Base-by-base conservation (phyloP, 1,284 basidiomycete species). In the Ganoderma lingzhi region DNA sequence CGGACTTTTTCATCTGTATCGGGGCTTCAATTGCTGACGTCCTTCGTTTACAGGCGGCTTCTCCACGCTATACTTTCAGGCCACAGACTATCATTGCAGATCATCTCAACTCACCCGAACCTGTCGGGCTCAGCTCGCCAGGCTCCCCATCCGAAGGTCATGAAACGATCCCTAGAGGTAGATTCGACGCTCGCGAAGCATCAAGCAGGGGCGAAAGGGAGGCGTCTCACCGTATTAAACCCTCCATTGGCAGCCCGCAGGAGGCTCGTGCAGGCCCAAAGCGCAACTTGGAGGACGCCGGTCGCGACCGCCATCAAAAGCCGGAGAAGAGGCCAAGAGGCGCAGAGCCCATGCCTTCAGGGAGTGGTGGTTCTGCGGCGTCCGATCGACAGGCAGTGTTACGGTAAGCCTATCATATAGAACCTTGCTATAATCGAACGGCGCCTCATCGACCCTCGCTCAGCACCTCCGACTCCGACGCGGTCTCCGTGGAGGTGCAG, bases 241-340 rank as follows among this genome's bases (percentile, higher is more conserved):
- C 32, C 9, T 8, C 44, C 32, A 9, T 9, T 44, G 30, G 51
- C 35, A 6, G 19, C 30, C 14, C 30, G 8, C 62, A 3, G 9
- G 48, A 39, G n/a, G 12, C 32, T 23, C 48, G 30, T n/a, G 19
- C 62, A 3, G 19, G 42, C 17, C 28, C 28, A 30, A 64, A 65
- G 28, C 60, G 37, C 60, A 62, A 56, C 60, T 28, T 37, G 30
- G 60, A 66, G 17, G 28, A 23, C 30, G 8, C 60, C 51, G 59
- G 65, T 12, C 14, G 45, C 51, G 37, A 39, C 23, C 39, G 62
- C 28, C 4, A 55, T 35, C 60, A 32, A 32, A 53, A 58, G 39
- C 48, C 48, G 39, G 37, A 35, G 51, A 67, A 67, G 61, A 67
- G 56, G 66, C 58, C 53, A 44, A 63, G 37, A 48, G 23, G 41